Evolutionary conservation across 306 rosid genomes (phyloP).

Genomic region (Dalbergia cultrata): DNA sequence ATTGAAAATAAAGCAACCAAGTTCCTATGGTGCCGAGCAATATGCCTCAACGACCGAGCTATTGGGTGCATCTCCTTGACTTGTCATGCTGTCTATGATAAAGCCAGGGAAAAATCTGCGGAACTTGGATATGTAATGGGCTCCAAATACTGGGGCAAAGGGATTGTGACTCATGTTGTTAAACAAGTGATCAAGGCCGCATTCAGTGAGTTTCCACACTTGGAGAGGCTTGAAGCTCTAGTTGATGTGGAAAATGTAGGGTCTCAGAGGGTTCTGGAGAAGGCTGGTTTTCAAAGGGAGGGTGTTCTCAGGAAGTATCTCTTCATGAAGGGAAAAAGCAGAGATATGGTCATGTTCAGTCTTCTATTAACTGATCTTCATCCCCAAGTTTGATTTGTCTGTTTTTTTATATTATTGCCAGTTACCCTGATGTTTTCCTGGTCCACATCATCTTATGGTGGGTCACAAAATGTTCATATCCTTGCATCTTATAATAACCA

Average conservation of each 20-base stretch:
- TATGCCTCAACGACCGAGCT: conserved; percentile 62
- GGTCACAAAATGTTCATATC: neutral
- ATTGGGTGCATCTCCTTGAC: conserved; percentile 65
- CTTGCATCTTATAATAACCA: neutral
- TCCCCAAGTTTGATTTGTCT: neutral
- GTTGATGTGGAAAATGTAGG: conserved; percentile 72
- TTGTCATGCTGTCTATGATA: conserved; percentile 40
- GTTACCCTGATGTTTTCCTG: too few species aligned
- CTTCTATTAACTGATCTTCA: conserved; percentile 53
- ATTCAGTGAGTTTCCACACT: conserved; percentile 57
- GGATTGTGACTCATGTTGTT: conserved; percentile 69
- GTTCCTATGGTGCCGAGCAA: conserved; percentile 65
- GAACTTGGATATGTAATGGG: conserved; percentile 76
- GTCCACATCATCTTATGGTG: neutral
- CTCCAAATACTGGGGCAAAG: conserved; percentile 74
- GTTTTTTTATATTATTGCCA: neutral
- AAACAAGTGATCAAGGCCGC: conserved; percentile 56
- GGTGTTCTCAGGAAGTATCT: conserved; percentile 67
- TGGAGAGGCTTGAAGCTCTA: conserved; percentile 83
- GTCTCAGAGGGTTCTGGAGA: conserved; percentile 77
- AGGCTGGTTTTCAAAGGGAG: conserved; percentile 73
- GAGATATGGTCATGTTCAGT: conserved; percentile 67
- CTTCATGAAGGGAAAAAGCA: conserved; percentile 53
- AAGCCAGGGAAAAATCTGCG: conserved; percentile 45
- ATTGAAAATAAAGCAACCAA: conserved; percentile 48